Conservation (phyloP, 805 yeast species). For the Maudiozyma turicensis region DNA sequence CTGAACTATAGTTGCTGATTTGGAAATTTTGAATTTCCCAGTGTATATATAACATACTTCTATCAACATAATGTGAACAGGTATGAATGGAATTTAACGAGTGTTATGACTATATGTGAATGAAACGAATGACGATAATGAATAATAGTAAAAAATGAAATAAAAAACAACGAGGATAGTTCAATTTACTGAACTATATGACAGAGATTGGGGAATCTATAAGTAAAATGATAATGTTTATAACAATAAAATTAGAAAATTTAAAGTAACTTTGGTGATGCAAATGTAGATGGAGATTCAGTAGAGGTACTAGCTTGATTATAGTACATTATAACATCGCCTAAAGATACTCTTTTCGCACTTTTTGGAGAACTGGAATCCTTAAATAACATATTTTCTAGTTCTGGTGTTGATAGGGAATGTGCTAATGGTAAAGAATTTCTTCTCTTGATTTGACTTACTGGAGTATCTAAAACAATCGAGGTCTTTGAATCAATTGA, state of each 20-base stretch:
- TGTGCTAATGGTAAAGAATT: neutral
- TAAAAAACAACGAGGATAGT: neutral
- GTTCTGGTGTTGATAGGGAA: conserved; percentile 15
- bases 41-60: too few relatives aligned
- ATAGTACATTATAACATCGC: conserved; percentile 25
- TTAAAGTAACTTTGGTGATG: conserved; percentile 1
- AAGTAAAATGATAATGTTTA: neutral
- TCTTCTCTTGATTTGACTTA: neutral
- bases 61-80: too few relatives aligned
- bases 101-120: neutral
- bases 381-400: conserved; percentile 14
- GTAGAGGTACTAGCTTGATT: conserved; percentile 17
- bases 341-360: conserved; percentile 20
- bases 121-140: neutral
- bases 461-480: neutral
- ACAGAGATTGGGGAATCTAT: too few relatives aligned
- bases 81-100: neutral
- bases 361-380: conserved; percentile 6
- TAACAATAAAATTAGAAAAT: neutral
- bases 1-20: too few relatives aligned
- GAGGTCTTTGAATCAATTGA: neutral
- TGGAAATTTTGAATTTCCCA: too few relatives aligned
- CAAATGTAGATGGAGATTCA: conserved; percentile 8
- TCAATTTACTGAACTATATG: neutral
- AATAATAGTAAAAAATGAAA: neutral